Evolutionary conservation across 2,329 filamentous ascomycete species (phyloP), one percentile per base, ranked within the genome.

Genomic region (Teratosphaeria nubilosa): DNA sequence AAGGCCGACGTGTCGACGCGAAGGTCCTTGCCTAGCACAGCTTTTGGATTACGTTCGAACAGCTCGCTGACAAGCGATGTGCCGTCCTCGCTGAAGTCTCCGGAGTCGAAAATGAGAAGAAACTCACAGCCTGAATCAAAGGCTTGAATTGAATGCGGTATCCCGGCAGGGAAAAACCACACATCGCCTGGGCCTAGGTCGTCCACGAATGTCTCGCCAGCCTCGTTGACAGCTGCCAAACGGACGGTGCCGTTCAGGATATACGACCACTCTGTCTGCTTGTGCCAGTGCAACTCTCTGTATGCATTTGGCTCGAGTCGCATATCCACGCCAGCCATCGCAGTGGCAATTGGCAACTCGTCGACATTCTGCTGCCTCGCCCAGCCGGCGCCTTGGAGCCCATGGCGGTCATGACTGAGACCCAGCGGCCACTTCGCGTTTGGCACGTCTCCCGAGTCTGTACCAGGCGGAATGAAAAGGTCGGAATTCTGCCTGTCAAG

Each of bases 291-390:
- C 9, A 72, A 58, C 55, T 72, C 70, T 30, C 70, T 65, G 51
- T 72, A 72, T 9, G 69, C 69, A 56, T 69, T 65, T 3, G 66
- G 66, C 48, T 60, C 65, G 3, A 68, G 60, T 41, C 72, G 66
- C 74, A 77, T 76, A 57, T 77, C 71, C 87, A 87, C 90, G 56
- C 87, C 86, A 52, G 85, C 86, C 72, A 89, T 86, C 78, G 88
- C 75, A 37, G 77, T 76, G 37, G 75, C 73, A 20, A 76, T 72
- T 0, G 74, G 74, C 1, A 77, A 62, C 13, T 73, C 62, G 16
- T 71, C 64, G 14, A 68, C 60, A 51, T 75, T 76, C 59, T 77
- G 74, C 54, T 74, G 72, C 53, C 74, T 65, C 10, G 74, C 73
- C 69, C 70, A 76, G 7, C 75, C 74, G 16, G 74, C 68, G n/a